Evolutionary conservation across 1,284 basidiomycete species (phyloP).

Genomic region (Cryptococcus hybrid): DNA sequence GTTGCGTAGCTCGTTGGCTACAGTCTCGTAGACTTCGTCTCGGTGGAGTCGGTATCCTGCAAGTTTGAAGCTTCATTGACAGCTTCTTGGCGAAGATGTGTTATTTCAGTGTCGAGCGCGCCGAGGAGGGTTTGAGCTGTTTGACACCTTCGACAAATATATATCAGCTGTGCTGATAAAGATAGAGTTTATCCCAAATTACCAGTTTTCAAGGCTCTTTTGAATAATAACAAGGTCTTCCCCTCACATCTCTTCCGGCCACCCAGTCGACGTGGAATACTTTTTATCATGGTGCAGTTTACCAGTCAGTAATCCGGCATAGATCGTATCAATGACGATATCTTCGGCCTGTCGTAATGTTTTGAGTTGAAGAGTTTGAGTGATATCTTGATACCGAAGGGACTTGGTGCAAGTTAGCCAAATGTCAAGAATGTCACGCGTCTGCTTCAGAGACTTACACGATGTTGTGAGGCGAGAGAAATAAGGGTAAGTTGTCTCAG

Average conservation of each 20-base stretch:
- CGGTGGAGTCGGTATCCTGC: constrained; percentile 25
- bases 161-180: neutral
- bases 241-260: constrained; percentile 80
- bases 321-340: constrained; percentile 92
- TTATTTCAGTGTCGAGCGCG: constrained; percentile 55
- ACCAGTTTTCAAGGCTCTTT: constrained; percentile 69
- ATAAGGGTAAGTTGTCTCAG: constrained; percentile 90
- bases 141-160: constrained; percentile 57
- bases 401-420: constrained; percentile 17
- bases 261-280: constrained; percentile 87
- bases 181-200: constrained; percentile 25
- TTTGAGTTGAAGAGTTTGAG: constrained; percentile 60
- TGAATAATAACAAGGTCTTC: constrained; percentile 64
- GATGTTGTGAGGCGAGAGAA: constrained; percentile 66
- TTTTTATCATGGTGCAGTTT: constrained; percentile 87
- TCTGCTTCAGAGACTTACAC: constrained; percentile 57
- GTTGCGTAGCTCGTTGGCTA: constrained; percentile 2
- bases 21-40: constrained; percentile 52
- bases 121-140: constrained; percentile 64
- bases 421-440: neutral
- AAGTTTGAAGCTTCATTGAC: constrained; percentile 1
- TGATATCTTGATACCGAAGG: constrained; percentile 28
- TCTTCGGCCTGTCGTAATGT: constrained; percentile 86
- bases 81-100: constrained; percentile 6
- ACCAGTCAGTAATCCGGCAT: constrained; percentile 79